Percentiles rank a stretch among this genome's conserved stretches.
phyloP scores from a whole-genome alignment of 1,284 basidiomycete genomes.

The Taiwanofungus camphoratus region DNA sequence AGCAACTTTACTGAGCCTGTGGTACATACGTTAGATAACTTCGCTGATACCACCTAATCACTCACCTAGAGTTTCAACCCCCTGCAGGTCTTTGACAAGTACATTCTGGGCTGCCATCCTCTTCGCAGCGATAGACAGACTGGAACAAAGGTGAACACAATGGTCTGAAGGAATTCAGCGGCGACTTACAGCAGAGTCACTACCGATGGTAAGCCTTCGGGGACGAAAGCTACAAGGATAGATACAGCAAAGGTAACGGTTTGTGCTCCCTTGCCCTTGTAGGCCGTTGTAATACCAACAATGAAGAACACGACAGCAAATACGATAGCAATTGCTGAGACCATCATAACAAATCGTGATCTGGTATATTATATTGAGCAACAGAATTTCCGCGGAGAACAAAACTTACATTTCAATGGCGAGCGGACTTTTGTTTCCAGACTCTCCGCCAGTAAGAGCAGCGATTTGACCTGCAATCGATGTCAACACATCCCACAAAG shows the following conservation, averaged over 20 bases:
- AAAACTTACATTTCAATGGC: slow-evolving; percentile 56
- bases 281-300: slow-evolving; percentile 59
- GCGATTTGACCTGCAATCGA: slow-evolving; percentile 50
- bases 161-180: neutral
- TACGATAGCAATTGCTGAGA: slow-evolving; percentile 54
- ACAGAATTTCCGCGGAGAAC: neutral
- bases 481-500: slow-evolving; percentile 3
- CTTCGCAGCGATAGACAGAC: slow-evolving; percentile 64
- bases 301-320: slow-evolving; percentile 62
- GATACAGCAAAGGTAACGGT: slow-evolving; percentile 68
- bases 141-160: slow-evolving; percentile 9
- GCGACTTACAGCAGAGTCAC: slow-evolving; percentile 50
- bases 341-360: slow-evolving; percentile 54
- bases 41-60: neutral
- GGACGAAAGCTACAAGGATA: slow-evolving; percentile 68
- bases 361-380: too few relatives aligned
- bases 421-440: slow-evolving; percentile 60
- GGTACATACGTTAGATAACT: too few relatives aligned
- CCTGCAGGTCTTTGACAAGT: slow-evolving; percentile 62
- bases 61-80: slow-evolving; percentile 61
- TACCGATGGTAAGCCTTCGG: slow-evolving; percentile 64
- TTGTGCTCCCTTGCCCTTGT: slow-evolving; percentile 52
- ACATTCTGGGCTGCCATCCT: slow-evolving; percentile 71
- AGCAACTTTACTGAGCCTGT: slow-evolving; percentile 33
- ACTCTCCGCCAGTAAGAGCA: slow-evolving; percentile 55